phyloP scores from a whole-genome alignment of 2,329 filamentous ascomycete genomes.

The Chrysoporthe cubensis region DNA sequence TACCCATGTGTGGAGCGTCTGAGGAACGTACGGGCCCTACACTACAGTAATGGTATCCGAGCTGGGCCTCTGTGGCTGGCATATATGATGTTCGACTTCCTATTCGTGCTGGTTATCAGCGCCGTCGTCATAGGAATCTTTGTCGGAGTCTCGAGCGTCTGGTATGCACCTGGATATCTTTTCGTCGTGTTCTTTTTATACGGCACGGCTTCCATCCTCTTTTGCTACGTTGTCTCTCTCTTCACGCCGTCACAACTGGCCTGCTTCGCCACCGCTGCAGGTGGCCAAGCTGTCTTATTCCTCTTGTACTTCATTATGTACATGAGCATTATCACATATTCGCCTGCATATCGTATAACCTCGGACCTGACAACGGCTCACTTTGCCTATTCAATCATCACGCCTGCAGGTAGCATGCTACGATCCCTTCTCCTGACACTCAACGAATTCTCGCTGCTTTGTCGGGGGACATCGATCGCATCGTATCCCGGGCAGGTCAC shows the following conservation, averaged over 20 bases:
- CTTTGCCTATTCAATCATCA: constrained; percentile 73
- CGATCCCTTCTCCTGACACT: constrained; percentile 76
- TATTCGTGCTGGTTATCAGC: constrained; percentile 69
- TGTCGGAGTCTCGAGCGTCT: constrained; percentile 58
- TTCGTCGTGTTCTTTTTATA: constrained; percentile 83
- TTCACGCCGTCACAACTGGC: constrained; percentile 45
- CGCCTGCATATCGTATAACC: constrained; percentile 71
- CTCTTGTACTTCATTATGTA: constrained; percentile 74
- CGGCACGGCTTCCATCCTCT: constrained; percentile 74
- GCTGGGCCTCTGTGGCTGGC: constrained; percentile 83
- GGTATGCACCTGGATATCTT: constrained; percentile 80
- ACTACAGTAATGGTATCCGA: constrained; percentile 90
- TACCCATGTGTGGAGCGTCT: constrained; percentile 87
- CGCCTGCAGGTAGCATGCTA: constrained; percentile 77
- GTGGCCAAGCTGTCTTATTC: constrained; percentile 73
- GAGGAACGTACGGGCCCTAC: constrained; percentile 77
- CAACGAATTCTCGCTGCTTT: constrained; percentile 84
- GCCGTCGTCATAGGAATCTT: constrained; percentile 72
- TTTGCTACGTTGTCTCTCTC: constrained; percentile 81
- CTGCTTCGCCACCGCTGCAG: constrained; percentile 70
- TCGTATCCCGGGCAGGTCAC: constrained; percentile 71
- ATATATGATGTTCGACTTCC: constrained; percentile 80
- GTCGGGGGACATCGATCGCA: constrained; percentile 65
- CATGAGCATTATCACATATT: constrained; percentile 74
- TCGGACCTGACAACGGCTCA: constrained; percentile 69